These are phyloP conservation scores for Magnolia officinalis DNA, from an alignment of 164 flowering plant genomes.

Conservation along the genomic window DNA sequence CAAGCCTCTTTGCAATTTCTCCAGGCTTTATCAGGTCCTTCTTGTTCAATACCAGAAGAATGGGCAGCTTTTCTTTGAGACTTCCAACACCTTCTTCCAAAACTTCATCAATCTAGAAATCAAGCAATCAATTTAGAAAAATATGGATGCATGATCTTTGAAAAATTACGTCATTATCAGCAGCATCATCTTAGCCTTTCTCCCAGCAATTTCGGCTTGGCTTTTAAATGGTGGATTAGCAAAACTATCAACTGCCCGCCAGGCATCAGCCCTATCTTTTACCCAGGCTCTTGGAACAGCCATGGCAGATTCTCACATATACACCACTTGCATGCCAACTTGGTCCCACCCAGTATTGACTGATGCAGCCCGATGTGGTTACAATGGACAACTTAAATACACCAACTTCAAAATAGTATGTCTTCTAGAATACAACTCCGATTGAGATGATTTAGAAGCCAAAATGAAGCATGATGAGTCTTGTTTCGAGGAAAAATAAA, in stretches of 20 bases:
- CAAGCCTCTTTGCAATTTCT: slow-evolving; percentile 87
- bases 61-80: slow-evolving; percentile 57
- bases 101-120: slow-evolving; percentile 74
- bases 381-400: too few relatives aligned
- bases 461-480: too few relatives aligned
- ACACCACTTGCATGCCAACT: background rate
- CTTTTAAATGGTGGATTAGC: background rate
- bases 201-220: background rate
- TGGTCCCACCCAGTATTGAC: too few relatives aligned
- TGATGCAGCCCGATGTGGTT: too few relatives aligned
- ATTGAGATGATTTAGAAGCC: too few relatives aligned
- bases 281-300: background rate
- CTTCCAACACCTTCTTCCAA: slow-evolving; percentile 72
- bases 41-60: slow-evolving; percentile 82
- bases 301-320: background rate
- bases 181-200: background rate
- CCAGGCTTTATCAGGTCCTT: slow-evolving; percentile 95
- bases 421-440: too few relatives aligned
- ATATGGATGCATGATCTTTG: background rate
- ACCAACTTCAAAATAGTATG: too few relatives aligned
- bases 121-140: slow-evolving; percentile 9
- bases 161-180: background rate
- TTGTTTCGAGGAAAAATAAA: too few relatives aligned
- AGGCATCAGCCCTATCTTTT: background rate
- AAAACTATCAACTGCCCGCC: background rate